Base-by-base conservation (phyloP, 805 yeast species). In the Sugiyamaella mastotermitis region DNA sequence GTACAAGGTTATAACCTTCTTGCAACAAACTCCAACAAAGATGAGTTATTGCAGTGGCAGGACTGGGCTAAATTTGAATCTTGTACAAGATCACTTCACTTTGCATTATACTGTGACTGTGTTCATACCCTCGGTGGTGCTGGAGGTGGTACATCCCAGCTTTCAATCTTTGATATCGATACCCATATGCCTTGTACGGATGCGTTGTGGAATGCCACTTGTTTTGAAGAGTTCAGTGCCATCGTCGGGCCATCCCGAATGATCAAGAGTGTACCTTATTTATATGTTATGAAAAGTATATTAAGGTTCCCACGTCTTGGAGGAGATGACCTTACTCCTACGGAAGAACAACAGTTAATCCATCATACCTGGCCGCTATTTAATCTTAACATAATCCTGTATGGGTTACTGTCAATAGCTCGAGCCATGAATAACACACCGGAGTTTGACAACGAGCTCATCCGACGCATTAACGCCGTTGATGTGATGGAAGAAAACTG, bases 1-100 rank as follows among this genome's bases (percentile, higher is more conserved):
- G 35, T 27, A 3, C 51, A 48, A 21, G 57, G 57, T 17, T 57
- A 53, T 34, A 34, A 37, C 20, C 48, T 57, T 43, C 51, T 14
- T 15, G 35, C 49, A 31, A 43, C 21, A 4, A 13, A 25, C 3
- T 20, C 49, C 21, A 51, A 54, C 9, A 58, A 46, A 6, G 56
- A 54, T n/a, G 46, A 38, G 5, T 41, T 48, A 11, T 29, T 41
- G n/a, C 61, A 57, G 31, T 73, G 78, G 78, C 42, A 50, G 6
- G 59, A 63, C 15, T 73, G 78, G 78, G 57, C 66, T 2, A 41
- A 55, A 17, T 65, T 63, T 45, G 78, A 74, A 45, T 54, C 66
- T 22, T 49, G 62, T 40, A 73, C 71, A 46, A 57, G 62, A 9
- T 39, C 56, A 2, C 43, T 46, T 4, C 51, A 46, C 37, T 45